These are phyloP conservation scores for Backusella liffmaniae DNA, from an alignment of 192 early-diverging fungal species.

Conservation along the genomic window DNA sequence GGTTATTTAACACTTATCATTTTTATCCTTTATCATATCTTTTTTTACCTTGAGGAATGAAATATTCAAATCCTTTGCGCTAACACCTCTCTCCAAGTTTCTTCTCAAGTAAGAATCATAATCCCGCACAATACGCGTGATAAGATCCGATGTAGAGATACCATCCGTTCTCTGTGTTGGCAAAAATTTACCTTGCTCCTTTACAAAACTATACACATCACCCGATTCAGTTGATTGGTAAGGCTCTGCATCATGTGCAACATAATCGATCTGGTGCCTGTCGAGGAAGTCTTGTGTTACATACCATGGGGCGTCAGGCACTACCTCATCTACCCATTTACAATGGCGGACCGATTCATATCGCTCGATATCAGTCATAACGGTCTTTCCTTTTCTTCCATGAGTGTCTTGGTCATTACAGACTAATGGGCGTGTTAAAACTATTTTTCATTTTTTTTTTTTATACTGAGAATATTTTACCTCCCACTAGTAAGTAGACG, in stretches of 20 bases:
- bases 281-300: slow-evolving; percentile 76
- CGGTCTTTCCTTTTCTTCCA: slow-evolving; percentile 76
- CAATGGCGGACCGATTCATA: slow-evolving; percentile 80
- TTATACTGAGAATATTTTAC: slow-evolving; percentile 13
- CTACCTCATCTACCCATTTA: slow-evolving; percentile 82
- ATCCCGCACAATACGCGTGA: slow-evolving; percentile 81
- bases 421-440: slow-evolving; percentile 32
- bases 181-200: slow-evolving; percentile 64
- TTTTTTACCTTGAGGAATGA: slow-evolving; percentile 68
- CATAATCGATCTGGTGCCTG: slow-evolving; percentile 76
- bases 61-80: slow-evolving; percentile 78
- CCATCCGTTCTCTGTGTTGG: slow-evolving; percentile 80
- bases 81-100: slow-evolving; percentile 82
- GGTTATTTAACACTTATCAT: neutral
- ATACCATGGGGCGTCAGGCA: slow-evolving; percentile 75
- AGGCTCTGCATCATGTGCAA: slow-evolving; percentile 80
- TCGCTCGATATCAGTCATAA: slow-evolving; percentile 74
- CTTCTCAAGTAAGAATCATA: slow-evolving; percentile 81
- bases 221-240: slow-evolving; percentile 69
- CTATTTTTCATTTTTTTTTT: no score
- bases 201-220: slow-evolving; percentile 82
- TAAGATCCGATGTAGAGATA: slow-evolving; percentile 78
- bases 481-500: slow-evolving; percentile 71
- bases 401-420: slow-evolving; percentile 78
- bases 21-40: neutral